phyloP scores from a whole-genome alignment of 352 stramenopile genomes.

The Pythium phragmiticola region DNA sequence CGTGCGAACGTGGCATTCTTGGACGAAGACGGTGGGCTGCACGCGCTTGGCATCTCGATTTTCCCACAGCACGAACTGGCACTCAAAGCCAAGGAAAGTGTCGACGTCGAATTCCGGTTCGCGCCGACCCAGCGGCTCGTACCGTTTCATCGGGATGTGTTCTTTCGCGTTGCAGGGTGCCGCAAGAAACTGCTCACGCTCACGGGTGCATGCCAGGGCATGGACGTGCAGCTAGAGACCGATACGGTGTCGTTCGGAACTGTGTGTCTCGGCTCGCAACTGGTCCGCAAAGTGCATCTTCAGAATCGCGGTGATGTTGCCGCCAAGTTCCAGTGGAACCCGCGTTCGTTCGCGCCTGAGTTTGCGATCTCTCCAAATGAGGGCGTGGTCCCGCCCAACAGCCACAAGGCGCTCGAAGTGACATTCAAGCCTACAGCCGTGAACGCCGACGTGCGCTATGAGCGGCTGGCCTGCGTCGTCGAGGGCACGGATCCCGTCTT shows the following conservation, averaged over 20 bases:
- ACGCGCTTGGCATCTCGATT: slow-evolving; percentile 56
- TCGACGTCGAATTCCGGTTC: slow-evolving; percentile 78
- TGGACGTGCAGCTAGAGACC: slow-evolving; percentile 88
- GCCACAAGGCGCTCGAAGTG: slow-evolving; percentile 89
- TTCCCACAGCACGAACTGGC: slow-evolving; percentile 59
- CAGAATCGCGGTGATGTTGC: slow-evolving; percentile 91
- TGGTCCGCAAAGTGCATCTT: slow-evolving; percentile 82
- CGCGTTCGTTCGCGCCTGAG: slow-evolving; percentile 67
- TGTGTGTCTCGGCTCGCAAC: slow-evolving; percentile 85
- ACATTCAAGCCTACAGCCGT: slow-evolving; percentile 82
- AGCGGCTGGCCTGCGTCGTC: slow-evolving; percentile 71
- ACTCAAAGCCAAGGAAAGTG: slow-evolving; percentile 76
- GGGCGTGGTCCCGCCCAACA: slow-evolving; percentile 79
- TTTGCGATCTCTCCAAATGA: slow-evolving; percentile 82
- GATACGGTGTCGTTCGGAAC: slow-evolving; percentile 89
- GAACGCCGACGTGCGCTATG: slow-evolving; percentile 87
- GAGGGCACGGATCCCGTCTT: slow-evolving; percentile 54
- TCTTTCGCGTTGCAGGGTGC: slow-evolving; percentile 61
- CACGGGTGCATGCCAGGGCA: slow-evolving; percentile 86
- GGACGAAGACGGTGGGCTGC: slow-evolving; percentile 37
- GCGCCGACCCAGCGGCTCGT: slow-evolving; percentile 58
- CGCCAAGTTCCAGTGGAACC: slow-evolving; percentile 88
- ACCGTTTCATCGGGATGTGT: slow-evolving; percentile 66
- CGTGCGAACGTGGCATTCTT: slow-evolving; percentile 67
- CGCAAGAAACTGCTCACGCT: slow-evolving; percentile 78